phyloP scores from a whole-genome alignment of 768 basidiomycete species.

The Panellus pusillus region DNA sequence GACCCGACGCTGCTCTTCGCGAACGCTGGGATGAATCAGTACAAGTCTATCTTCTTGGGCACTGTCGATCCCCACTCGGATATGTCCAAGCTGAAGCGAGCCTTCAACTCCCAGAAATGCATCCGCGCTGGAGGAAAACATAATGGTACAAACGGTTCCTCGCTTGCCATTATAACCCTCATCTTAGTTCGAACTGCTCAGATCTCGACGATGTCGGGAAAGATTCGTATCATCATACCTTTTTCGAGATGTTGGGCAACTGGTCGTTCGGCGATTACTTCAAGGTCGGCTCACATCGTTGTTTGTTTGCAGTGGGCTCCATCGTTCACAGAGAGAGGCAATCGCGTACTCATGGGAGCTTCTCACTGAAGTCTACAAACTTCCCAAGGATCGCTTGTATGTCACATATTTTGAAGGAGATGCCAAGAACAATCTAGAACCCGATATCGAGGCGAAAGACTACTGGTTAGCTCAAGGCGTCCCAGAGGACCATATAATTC shows the following conservation, averaged over 20 bases:
- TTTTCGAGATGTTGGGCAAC: constrained; percentile 99
- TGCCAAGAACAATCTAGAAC: constrained; percentile 74
- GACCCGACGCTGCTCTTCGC: constrained; percentile 97
- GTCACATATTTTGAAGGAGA: constrained; percentile 99
- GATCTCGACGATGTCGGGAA: constrained; percentile 99
- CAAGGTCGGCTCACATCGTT: constrained; percentile 59
- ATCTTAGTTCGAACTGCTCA: constrained; percentile 30
- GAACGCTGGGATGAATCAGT: constrained; percentile 99
- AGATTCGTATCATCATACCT: constrained; percentile 97
- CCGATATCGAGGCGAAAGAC: constrained; percentile 86
- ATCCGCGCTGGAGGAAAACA: constrained; percentile 99
- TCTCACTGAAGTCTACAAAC: constrained; percentile 82
- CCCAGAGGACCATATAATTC: constrained; percentile 84
- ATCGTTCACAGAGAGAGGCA: constrained; percentile 75
- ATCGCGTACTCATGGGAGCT: constrained; percentile 93
- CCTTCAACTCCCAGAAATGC: constrained; percentile 97
- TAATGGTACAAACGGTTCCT: constrained; percentile 59
- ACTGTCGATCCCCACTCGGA: constrained; percentile 95
- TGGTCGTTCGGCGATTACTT: constrained; percentile 99
- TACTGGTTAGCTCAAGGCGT: constrained; percentile 91
- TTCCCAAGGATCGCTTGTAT: constrained; percentile 89
- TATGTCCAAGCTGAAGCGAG: constrained; percentile 86
- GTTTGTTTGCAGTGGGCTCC: not conserved
- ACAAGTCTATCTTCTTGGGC: constrained; percentile 96
- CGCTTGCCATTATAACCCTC: not conserved